Evolutionary conservation across 2,329 filamentous ascomycete genomes (phyloP).

Genomic region (Pseudohalonectria lignicola): DNA sequence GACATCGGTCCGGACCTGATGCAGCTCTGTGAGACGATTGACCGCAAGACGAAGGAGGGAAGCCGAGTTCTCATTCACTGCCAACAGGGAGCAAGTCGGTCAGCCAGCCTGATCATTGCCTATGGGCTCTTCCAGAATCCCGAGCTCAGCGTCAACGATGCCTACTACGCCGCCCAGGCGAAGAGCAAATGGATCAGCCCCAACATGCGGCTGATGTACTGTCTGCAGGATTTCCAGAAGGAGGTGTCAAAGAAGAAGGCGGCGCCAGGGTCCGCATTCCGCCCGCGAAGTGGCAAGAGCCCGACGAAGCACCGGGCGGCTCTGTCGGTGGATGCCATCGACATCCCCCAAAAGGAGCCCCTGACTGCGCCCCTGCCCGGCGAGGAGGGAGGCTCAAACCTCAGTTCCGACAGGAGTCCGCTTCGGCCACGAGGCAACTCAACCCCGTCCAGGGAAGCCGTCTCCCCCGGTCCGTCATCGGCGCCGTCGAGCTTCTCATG

Average conservation of each 20-base stretch:
- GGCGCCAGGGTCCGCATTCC: conserved; percentile 31
- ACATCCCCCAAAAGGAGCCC: conserved; percentile 38
- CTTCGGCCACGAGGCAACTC: conserved; percentile 41
- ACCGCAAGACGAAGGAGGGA: conserved; percentile 57
- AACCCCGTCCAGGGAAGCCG: conserved; percentile 33
- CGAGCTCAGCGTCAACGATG: conserved; percentile 67
- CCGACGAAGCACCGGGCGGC: conserved; percentile 50
- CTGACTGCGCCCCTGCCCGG: conserved; percentile 49
- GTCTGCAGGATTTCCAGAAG: conserved; percentile 71
- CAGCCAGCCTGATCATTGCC: conserved; percentile 76
- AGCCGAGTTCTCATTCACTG: conserved; percentile 78
- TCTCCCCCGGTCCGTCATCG: conserved; percentile 54
- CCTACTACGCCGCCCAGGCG: conserved; percentile 69
- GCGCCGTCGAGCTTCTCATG: conserved; percentile 54
- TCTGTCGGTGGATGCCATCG: conserved; percentile 47
- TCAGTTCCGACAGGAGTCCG: conserved; percentile 26
- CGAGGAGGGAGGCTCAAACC: conserved; percentile 34
- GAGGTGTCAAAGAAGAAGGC: conserved; percentile 42
- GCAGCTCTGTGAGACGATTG: conserved; percentile 64
- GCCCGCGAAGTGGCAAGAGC: conserved; percentile 39
- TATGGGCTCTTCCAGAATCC: conserved; percentile 76
- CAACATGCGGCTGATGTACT: conserved; percentile 89
- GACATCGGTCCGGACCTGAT: conserved; percentile 72
- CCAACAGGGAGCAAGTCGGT: conserved; percentile 77
- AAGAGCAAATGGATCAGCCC: conserved; percentile 83